These are phyloP conservation scores for Dactylellina drechsleri DNA, from an alignment of 2,329 filamentous ascomycete genomes.

Conservation along the genomic window DNA sequence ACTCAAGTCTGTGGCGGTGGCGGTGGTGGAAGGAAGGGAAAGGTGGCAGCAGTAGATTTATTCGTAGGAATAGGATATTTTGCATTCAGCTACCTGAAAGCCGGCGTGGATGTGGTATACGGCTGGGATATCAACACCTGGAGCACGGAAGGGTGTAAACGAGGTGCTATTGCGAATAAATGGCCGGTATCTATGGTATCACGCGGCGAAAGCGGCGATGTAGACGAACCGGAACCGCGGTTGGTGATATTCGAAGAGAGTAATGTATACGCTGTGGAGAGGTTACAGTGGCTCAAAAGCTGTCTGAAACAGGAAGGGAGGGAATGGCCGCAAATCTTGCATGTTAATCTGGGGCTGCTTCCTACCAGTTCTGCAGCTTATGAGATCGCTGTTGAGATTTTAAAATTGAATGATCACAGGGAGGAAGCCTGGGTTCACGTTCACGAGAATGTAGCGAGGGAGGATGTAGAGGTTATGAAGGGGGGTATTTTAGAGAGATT, in stretches of 20 bases:
- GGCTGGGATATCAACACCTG: constrained; percentile 93
- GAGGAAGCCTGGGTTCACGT: constrained; percentile 71
- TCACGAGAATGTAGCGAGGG: constrained; percentile 72
- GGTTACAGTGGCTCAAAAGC: constrained; percentile 62
- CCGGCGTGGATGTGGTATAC: constrained; percentile 75
- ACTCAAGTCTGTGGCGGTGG: constrained; percentile 58
- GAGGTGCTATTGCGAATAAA: constrained; percentile 76
- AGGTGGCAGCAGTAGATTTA: constrained; percentile 72
- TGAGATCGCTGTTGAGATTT: constrained; percentile 66
- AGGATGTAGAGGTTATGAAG: constrained; percentile 64
- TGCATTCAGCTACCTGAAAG: constrained; percentile 79
- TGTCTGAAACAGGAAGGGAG: background rate
- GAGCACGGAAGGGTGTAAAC: constrained; percentile 82
- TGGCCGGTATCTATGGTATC: constrained; percentile 71
- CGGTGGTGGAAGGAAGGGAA: background rate
- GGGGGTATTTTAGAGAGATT: constrained; percentile 56
- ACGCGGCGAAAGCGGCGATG: constrained; percentile 61
- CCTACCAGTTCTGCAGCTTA: constrained; percentile 70
- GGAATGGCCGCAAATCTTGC: constrained; percentile 61
- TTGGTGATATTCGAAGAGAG: constrained; percentile 77
- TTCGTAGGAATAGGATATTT: constrained; percentile 97
- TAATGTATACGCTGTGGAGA: constrained; percentile 68
- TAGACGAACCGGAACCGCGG: constrained; percentile 61
- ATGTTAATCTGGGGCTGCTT: constrained; percentile 73
- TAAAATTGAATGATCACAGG: constrained; percentile 56